Base-by-base conservation (phyloP, 2,329 filamentous ascomycete species). In the Zymoseptoria brevis region DNA sequence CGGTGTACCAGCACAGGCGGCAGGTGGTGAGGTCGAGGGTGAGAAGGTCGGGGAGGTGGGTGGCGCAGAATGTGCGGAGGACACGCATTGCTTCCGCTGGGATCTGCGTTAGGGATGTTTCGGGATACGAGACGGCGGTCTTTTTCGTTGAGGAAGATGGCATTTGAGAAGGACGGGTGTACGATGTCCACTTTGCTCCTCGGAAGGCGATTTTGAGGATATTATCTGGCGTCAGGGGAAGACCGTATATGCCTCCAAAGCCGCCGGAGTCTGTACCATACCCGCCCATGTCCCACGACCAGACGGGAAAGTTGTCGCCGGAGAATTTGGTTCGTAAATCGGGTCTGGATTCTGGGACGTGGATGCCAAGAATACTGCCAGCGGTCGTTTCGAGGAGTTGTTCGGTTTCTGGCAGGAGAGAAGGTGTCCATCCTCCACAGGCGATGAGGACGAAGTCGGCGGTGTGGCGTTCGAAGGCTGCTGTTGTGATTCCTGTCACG, bases 1-100 rank as follows among this genome's bases (percentile, higher is more conserved):
- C 81, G 0, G 75, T 81, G 61, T 83, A 83, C 77, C 75, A 81
- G 68, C 76, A 83, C 13, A 78, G 74, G 60, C 73, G 76, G 0
- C 73, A 76, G n/a, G 70, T 73, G 0, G 75, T 72, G 45, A 79
- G 73, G 1, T 73, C 73, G 0, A 75, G 69, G 19, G 68, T 69
- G 1, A 72, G 57, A 1, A 73, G 62, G 65, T 56, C 61, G 22
- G 57, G 72, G 56, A 63, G 74, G 67, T 89, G 79, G 60, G 84
- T 78, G 13, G 1, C 54, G 0, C 61, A 61, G 48, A 67, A 66
- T 2, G 54, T 35, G 8, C 61, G 49, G 3, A 68, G 60, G 4
- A 67, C 66, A 9, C 65, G 59, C 58, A 70, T 64, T 3, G 68
- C 68, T 30, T 66, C 63, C 22, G 57, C 59, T 4, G 67, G 68